A percentile compares a stretch with the other conserved stretches of the same genome.
Conservation (phyloP, 1,284 basidiomycete species). For the Tylopilus orsonianus region DNA sequence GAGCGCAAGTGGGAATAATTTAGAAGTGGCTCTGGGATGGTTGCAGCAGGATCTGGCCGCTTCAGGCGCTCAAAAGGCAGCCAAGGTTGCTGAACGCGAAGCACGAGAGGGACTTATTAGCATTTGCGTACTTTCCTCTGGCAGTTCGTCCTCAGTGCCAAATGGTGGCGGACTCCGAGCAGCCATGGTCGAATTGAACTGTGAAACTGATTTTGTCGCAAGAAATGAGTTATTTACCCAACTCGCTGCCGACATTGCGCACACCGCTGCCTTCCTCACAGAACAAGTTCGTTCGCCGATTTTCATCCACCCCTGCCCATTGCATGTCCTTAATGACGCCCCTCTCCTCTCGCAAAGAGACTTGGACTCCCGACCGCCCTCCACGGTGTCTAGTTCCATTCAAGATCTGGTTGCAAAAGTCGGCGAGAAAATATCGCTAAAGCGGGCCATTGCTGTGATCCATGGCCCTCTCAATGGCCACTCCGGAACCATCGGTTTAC, state of each 20-base stretch:
- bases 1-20: slow-evolving; percentile 69
- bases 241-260: slow-evolving; percentile 80
- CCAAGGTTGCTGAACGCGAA: slow-evolving; percentile 74
- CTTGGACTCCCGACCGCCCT: slow-evolving; percentile 36
- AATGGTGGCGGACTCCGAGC: slow-evolving; percentile 62
- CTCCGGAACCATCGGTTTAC: slow-evolving; percentile 45
- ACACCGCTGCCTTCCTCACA: slow-evolving; percentile 81
- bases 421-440: slow-evolving; percentile 86
- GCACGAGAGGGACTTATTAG: slow-evolving; percentile 83
- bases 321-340: slow-evolving; percentile 62
- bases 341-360: slow-evolving; percentile 60
- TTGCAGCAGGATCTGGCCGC: slow-evolving; percentile 71
- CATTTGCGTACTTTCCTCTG: slow-evolving; percentile 68
- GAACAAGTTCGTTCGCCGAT: slow-evolving; percentile 44
- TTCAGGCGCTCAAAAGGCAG: slow-evolving; percentile 78
- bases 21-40: slow-evolving; percentile 78
- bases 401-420: slow-evolving; percentile 81
- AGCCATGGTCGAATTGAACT: slow-evolving; percentile 90
- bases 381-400: slow-evolving; percentile 75
- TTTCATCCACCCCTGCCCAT: slow-evolving; percentile 42
- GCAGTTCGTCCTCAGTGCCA: slow-evolving; percentile 37
- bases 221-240: slow-evolving; percentile 82
- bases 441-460: slow-evolving; percentile 73
- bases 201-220: slow-evolving; percentile 97
- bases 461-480: slow-evolving; percentile 51